These are phyloP conservation scores for Teratosphaeria viscida DNA, from an alignment of 2,329 filamentous ascomycete species.

Conservation along the genomic window DNA sequence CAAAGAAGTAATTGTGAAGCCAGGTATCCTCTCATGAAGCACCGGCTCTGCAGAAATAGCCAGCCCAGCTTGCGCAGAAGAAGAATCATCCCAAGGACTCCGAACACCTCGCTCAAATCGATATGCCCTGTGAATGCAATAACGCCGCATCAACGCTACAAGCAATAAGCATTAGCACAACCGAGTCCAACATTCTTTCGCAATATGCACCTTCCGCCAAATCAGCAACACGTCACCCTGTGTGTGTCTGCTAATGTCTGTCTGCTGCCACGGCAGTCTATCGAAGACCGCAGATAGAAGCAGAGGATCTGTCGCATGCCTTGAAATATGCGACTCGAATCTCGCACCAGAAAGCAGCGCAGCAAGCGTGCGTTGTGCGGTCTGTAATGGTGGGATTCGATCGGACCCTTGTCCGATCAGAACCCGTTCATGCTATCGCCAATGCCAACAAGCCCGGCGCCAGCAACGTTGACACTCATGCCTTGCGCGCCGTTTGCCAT, in stretches of 20 bases:
- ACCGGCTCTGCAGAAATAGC: neutral
- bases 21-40: constrained; percentile 18
- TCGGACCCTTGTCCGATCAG: constrained; percentile 6
- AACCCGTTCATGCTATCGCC: constrained; percentile 39
- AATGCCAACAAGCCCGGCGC: constrained; percentile 46
- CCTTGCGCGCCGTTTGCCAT: constrained; percentile 29
- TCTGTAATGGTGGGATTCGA: neutral
- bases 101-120: constrained; percentile 21
- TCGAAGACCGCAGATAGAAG: neutral
- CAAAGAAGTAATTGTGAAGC: constrained; percentile 8
- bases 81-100: constrained; percentile 21
- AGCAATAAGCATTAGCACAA: neutral
- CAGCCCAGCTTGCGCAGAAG: constrained; percentile 2
- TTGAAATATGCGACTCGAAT: neutral
- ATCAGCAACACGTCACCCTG: neutral
- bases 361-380: neutral
- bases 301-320: neutral
- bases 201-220: neutral
- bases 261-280: neutral
- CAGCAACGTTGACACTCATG: constrained; percentile 40
- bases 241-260: neutral
- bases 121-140: neutral
- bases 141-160: neutral
- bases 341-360: neutral
- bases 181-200: neutral